These are phyloP conservation scores for Apiospora hydei DNA, from an alignment of 2,329 filamentous ascomycete genomes.

Conservation along the genomic window DNA sequence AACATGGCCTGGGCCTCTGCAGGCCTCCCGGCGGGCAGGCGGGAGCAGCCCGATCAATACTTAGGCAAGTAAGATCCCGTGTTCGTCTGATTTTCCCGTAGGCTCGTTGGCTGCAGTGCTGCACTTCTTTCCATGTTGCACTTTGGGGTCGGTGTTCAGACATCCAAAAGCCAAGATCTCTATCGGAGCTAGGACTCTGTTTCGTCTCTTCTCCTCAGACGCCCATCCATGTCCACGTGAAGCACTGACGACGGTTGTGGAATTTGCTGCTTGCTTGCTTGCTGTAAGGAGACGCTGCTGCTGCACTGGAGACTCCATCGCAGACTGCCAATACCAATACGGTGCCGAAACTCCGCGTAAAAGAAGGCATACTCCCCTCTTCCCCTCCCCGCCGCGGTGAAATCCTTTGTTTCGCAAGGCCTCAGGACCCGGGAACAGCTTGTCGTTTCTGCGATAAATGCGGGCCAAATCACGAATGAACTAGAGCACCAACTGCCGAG, in stretches of 20 bases:
- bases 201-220: slow-evolving; percentile 1
- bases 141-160: neutral
- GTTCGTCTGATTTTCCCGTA: slow-evolving; percentile 4
- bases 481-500: slow-evolving; percentile 10
- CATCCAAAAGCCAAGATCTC: neutral
- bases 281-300: neutral
- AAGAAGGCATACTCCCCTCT: slow-evolving; percentile 12
- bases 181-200: neutral
- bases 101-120: neutral
- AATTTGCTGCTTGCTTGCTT: neutral
- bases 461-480: neutral
- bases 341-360: neutral
- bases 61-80: neutral
- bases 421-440: neutral
- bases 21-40: neutral
- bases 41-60: slow-evolving; percentile 4
- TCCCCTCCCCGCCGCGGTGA: slow-evolving; percentile 1
- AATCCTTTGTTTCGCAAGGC: neutral
- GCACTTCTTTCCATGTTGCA: neutral
- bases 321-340: neutral
- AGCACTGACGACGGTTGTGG: neutral
- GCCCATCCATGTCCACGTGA: slow-evolving; percentile 5
- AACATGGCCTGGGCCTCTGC: slow-evolving; percentile 4
- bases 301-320: neutral
- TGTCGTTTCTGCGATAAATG: neutral